phyloP scores from a whole-genome alignment of 441 rosid genomes.

The Adansonia grandidieri region DNA sequence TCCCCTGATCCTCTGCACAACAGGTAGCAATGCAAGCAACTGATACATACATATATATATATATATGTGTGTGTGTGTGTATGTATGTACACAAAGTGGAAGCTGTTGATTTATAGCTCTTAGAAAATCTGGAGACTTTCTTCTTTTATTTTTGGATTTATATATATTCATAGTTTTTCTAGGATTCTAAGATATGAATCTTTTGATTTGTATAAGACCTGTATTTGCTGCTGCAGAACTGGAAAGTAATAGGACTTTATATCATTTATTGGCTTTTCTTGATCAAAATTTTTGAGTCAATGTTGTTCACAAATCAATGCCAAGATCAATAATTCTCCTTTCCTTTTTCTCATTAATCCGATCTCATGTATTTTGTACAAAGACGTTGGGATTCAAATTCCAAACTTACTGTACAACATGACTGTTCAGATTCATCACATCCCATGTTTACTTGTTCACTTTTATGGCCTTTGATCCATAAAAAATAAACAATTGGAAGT shows the following conservation, averaged over 20 bases:
- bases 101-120: no score
- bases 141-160: background rate
- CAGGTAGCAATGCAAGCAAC: slow-evolving; percentile 33
- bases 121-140: no score
- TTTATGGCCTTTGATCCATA: no score
- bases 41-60: background rate
- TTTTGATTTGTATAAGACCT: no score
- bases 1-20: slow-evolving; percentile 61
- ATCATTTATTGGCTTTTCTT: no score
- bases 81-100: slow-evolving; percentile 9
- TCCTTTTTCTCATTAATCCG: background rate
- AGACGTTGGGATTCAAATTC: no score
- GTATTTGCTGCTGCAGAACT: slow-evolving; percentile 12
- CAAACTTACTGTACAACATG: no score
- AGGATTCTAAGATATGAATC: background rate
- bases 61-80: background rate
- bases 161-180: background rate
- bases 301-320: background rate
- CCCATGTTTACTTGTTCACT: no score
- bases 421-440: no score
- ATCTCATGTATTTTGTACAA: no score
- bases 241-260: background rate
- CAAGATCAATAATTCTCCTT: background rate
- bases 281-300: no score
- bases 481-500: no score